Conservation (phyloP, 345 rosid species). For the Litchi chinensis region DNA sequence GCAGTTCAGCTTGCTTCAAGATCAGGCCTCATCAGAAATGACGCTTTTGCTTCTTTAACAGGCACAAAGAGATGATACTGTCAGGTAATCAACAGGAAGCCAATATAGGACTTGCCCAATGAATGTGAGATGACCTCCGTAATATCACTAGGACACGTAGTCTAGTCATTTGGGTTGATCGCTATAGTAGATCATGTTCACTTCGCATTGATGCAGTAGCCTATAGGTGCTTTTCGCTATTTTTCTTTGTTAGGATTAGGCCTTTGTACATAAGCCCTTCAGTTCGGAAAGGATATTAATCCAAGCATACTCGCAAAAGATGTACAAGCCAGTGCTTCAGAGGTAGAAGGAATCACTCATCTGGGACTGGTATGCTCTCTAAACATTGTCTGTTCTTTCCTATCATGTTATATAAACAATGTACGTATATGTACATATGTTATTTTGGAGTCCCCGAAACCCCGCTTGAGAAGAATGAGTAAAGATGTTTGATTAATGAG, state of each 20-base stretch:
- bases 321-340: not conserved
- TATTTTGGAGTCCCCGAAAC: not conserved
- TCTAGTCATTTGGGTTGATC: not conserved
- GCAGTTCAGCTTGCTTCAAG: slow-evolving; percentile 48
- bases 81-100: not conserved
- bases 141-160: not conserved
- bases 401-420: not conserved
- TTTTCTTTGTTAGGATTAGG: slow-evolving; percentile 8
- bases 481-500: not conserved
- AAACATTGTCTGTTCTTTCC: not conserved
- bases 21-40: slow-evolving; percentile 45
- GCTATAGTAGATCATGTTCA: not conserved
- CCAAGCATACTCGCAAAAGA: not conserved
- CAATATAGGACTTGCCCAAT: not conserved
- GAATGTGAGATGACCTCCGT: not conserved
- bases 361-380: not conserved
- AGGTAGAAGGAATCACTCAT: not conserved
- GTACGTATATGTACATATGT: not conserved
- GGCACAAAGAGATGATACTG: slow-evolving; percentile 34
- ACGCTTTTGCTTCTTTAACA: slow-evolving; percentile 44
- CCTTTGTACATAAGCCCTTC: not conserved
- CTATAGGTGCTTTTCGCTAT: not conserved
- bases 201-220: not conserved
- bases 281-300: not conserved
- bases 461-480: not conserved